These are phyloP conservation scores for Populus hybrid DNA, from an alignment of 441 rosid genomes.

Conservation along the genomic window DNA sequence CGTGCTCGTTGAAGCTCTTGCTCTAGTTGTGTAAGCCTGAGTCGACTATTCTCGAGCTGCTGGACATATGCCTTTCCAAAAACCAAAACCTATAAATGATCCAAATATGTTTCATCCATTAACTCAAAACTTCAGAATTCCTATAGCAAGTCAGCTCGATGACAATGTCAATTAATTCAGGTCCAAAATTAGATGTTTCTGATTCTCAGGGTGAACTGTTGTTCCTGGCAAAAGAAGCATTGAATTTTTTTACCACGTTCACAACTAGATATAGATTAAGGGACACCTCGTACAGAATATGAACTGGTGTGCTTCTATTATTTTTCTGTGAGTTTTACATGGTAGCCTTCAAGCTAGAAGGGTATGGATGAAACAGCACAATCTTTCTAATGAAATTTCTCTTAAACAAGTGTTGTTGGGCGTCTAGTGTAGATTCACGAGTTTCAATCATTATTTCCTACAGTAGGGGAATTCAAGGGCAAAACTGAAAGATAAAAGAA, in stretches of 20 bases:
- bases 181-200: background rate
- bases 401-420: background rate
- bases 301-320: background rate
- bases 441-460: background rate
- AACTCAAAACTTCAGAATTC: constrained; percentile 11
- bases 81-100: constrained; percentile 16
- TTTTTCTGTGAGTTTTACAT: too few species aligned
- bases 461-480: background rate
- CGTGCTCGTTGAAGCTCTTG: constrained; percentile 80
- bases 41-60: constrained; percentile 78
- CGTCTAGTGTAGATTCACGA: background rate
- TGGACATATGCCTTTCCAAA: constrained; percentile 88
- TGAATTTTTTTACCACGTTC: background rate
- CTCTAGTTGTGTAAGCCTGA: constrained; percentile 70
- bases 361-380: background rate
- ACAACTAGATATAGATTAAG: background rate
- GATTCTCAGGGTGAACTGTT: background rate
- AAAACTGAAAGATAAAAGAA: background rate
- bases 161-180: constrained; percentile 3
- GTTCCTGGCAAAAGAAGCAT: background rate
- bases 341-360: background rate
- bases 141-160: constrained; percentile 3
- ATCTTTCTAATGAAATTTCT: background rate
- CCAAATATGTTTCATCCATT: constrained; percentile 23
- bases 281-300: background rate